Evolutionary conservation across 495 filamentous ascomycete species (phyloP), one percentile per base, ranked within the genome.

Genomic region (Aspergillus hancockii): DNA sequence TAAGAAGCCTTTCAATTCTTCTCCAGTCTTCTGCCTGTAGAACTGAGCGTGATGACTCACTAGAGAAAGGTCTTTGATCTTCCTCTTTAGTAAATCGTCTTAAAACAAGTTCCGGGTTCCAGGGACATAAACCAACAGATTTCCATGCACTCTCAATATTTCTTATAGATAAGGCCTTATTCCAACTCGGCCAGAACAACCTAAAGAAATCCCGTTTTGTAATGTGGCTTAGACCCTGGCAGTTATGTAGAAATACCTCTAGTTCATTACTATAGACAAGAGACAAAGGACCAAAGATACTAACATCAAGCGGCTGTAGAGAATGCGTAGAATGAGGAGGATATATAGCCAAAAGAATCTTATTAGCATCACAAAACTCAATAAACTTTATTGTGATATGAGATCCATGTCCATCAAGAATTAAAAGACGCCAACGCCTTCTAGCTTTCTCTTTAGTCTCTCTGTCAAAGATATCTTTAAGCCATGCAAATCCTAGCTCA

Each of bases 321-420:
- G 22, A 54, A 54, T 60, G 43, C 4, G 43, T 60, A n/a, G 21
- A 60, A 54, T 60, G n/a, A 54, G 51, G 51, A 3, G 21, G 58
- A 54, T 49, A 60, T 0, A 23, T 60, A 10, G 31, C 21, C 31
- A 60, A 31, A 41, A 49, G 16, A 19, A 60, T 60, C 32, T 32
- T 60, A 60, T 60, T 60, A 4, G 7, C n/a, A 28, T 60, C 19
- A 18, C 41, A 60, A 19, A 54, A 60, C 1, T 55, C 12, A 21
- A 59, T 34, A 49, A 53, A 59, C 36, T 54, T 53, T 12, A 59
- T 52, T 19, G 8, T 55, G 23, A 61, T 1, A 36, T 56, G 34
- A n/a, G 52, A 61, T 12, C 58, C 45, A 51, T 57, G 31, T 14
- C 55, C n/a, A 57, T 57, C 45, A 22, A 57, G 31, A 4, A 57